phyloP scores from a whole-genome alignment of 805 yeast genomes.

The Wickerhamiella dianesei region DNA sequence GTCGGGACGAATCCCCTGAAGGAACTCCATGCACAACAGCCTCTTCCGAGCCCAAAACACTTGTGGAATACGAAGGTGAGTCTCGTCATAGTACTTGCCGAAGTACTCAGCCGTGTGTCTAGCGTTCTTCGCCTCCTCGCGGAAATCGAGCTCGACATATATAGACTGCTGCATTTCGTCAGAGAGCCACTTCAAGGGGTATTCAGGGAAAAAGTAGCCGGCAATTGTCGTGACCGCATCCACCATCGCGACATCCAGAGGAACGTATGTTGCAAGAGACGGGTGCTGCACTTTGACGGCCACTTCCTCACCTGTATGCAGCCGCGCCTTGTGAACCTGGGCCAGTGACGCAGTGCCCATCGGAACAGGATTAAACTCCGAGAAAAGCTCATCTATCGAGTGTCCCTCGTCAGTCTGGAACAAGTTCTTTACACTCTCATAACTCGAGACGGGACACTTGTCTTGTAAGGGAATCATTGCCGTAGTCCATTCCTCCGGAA shows the following conservation, averaged over 20 bases:
- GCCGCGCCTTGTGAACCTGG: conserved; percentile 74
- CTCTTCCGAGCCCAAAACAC: conserved; percentile 54
- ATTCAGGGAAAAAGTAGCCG: conserved; percentile 76
- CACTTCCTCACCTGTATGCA: conserved; percentile 51
- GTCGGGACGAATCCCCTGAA: conserved; percentile 74
- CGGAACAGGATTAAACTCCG: conserved; percentile 54
- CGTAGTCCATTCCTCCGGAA: conserved; percentile 90
- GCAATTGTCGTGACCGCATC: conserved; percentile 59
- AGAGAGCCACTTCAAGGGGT: conserved; percentile 89
- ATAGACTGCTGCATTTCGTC: conserved; percentile 82
- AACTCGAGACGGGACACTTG: conserved; percentile 67
- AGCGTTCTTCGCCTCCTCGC: conserved; percentile 76
- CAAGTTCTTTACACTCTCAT: conserved; percentile 55
- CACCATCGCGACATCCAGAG: conserved; percentile 73
- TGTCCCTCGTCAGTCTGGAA: conserved; percentile 53
- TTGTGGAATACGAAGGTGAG: conserved; percentile 71
- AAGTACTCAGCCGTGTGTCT: conserved; percentile 56
- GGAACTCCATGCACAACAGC: conserved; percentile 74
- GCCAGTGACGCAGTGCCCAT: conserved; percentile 95
- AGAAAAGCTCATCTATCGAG: conserved; percentile 48
- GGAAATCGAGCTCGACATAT: conserved; percentile 80
- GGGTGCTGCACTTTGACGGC: conserved; percentile 97
- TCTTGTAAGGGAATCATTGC: conserved; percentile 91
- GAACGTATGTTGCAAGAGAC: conserved; percentile 70
- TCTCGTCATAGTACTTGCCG: conserved; percentile 36